These are phyloP conservation scores for Orobanche coerulescens DNA, from an alignment of 257 asterid species.

Conservation along the genomic window DNA sequence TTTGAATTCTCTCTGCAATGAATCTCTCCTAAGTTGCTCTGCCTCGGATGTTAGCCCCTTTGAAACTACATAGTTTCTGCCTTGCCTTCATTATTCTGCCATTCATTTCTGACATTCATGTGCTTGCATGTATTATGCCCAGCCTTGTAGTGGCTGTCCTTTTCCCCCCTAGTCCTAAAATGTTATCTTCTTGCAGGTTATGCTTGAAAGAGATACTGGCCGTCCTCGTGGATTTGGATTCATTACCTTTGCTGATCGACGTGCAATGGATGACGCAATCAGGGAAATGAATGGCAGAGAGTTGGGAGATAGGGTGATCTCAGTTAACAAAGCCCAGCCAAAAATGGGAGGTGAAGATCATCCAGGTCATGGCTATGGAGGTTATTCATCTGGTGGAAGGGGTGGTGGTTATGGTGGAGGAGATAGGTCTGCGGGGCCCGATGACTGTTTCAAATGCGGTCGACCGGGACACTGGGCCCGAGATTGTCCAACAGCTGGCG, in stretches of 20 bases:
- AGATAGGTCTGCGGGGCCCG: slow-evolving; percentile 74
- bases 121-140: background rate
- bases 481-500: slow-evolving; percentile 80
- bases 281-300: slow-evolving; percentile 93
- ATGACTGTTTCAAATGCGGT: slow-evolving; percentile 95
- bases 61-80: background rate
- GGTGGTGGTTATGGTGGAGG: slow-evolving; percentile 59
- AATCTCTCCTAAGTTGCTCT: background rate
- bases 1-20: background rate
- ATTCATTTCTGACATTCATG: background rate
- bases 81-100: background rate
- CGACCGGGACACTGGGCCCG: slow-evolving; percentile 99
- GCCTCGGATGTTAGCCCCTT: background rate
- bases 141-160: background rate
- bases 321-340: slow-evolving; percentile 96
- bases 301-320: slow-evolving; percentile 75
- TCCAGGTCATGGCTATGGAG: slow-evolving; percentile 59
- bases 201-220: slow-evolving; percentile 95
- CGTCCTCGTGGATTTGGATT: slow-evolving; percentile 99
- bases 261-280: slow-evolving; percentile 92
- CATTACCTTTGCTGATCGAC: slow-evolving; percentile 84
- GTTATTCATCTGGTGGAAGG: slow-evolving; percentile 64
- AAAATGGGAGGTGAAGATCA: slow-evolving; percentile 69
- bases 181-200: slow-evolving; percentile 38
- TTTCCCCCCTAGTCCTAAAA: background rate